Evolutionary conservation across 2,329 filamentous ascomycete genomes (phyloP).

Genomic region (Beauveria varroae): DNA sequence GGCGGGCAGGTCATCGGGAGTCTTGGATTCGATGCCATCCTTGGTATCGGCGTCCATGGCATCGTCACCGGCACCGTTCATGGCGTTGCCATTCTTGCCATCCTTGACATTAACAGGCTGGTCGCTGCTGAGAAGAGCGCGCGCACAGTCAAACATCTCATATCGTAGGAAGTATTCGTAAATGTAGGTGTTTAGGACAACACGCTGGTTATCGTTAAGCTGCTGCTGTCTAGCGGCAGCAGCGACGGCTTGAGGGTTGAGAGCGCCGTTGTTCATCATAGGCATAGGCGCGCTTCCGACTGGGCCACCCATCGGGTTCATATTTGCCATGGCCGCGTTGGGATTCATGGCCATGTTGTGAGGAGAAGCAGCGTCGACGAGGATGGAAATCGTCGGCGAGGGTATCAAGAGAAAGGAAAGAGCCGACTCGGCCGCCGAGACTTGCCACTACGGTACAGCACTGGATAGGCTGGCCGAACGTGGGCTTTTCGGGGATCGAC

Average conservation of each 20-base stretch:
- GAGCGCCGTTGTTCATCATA: slow-evolving; percentile 57
- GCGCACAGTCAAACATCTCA: slow-evolving; percentile 75
- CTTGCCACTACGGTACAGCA: slow-evolving; percentile 26
- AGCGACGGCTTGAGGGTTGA: slow-evolving; percentile 28
- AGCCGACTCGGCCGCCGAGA: slow-evolving; percentile 25
- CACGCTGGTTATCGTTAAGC: slow-evolving; percentile 40
- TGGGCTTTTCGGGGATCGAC: slow-evolving; percentile 20
- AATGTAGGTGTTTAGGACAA: slow-evolving; percentile 74
- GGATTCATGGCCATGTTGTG: slow-evolving; percentile 43
- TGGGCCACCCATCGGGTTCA: slow-evolving; percentile 61
- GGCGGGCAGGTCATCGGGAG: slow-evolving; percentile 71
- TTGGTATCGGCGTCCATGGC: slow-evolving; percentile 78
- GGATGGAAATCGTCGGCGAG: not conserved
- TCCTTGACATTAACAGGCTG: slow-evolving; percentile 63
- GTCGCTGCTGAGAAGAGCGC: slow-evolving; percentile 60
- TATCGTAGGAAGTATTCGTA: slow-evolving; percentile 88
- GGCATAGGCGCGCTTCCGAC: slow-evolving; percentile 53
- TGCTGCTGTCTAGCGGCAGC: slow-evolving; percentile 31
- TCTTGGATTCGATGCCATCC: slow-evolving; percentile 65
- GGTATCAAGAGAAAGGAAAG: slow-evolving; percentile 15
- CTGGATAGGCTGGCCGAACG: slow-evolving; percentile 24
- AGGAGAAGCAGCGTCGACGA: slow-evolving; percentile 1
- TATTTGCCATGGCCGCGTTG: slow-evolving; percentile 58
- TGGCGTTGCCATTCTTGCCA: slow-evolving; percentile 58
- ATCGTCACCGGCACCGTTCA: slow-evolving; percentile 65